Evolutionary conservation across 306 rosid species (phyloP).

Genomic region (Rosa multiflora): DNA sequence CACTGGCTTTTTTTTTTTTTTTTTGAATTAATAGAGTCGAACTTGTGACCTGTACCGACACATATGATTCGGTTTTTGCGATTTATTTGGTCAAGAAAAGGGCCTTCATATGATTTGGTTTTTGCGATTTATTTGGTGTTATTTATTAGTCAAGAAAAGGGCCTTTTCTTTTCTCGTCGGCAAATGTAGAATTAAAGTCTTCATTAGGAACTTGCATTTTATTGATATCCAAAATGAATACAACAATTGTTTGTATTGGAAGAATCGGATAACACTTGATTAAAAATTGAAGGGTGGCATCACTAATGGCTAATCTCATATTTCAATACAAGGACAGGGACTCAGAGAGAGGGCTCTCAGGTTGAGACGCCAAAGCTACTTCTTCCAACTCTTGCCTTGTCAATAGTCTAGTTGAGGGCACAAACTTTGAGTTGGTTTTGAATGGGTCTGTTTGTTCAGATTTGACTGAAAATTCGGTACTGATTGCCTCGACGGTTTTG

Average conservation of each 20-base stretch:
- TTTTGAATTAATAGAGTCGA: not conserved
- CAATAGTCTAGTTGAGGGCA: constrained; percentile 59
- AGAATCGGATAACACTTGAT: not conserved
- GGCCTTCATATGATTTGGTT: not conserved
- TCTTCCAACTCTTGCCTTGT: constrained; percentile 58
- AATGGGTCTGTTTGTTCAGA: constrained; percentile 34
- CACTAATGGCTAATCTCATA: not conserved
- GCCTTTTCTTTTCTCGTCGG: not conserved
- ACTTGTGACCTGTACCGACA: not conserved
- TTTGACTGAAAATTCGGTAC: constrained; percentile 42
- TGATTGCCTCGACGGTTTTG: constrained; percentile 53
- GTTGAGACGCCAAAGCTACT: constrained; percentile 29
- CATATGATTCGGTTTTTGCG: not conserved
- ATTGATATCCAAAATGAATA: not conserved
- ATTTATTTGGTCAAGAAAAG: not conserved
- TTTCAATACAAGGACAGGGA: constrained; percentile 9
- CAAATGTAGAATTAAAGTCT: not conserved
- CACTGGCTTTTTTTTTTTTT: not conserved
- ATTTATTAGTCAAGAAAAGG: too few relatives aligned
- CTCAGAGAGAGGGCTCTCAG: not conserved
- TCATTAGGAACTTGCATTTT: not conserved
- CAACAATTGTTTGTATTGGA: not conserved
- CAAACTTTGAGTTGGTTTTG: constrained; percentile 38
- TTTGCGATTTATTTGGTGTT: not conserved
- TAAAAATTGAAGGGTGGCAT: not conserved